Conservation (phyloP, 2,329 filamentous ascomycete genomes). For the Aspergillus chevalieri region DNA sequence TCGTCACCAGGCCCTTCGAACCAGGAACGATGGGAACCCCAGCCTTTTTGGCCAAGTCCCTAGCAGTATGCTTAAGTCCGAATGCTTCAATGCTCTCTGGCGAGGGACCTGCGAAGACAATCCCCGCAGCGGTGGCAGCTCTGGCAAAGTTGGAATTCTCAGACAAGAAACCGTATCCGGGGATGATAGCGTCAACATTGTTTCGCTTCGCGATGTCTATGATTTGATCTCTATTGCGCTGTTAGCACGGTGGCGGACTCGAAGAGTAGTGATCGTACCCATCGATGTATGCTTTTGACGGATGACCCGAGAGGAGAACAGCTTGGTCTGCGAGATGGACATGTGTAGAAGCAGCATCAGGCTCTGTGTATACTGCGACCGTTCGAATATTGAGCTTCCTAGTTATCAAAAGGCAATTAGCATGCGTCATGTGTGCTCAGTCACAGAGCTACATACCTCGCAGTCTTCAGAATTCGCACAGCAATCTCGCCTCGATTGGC, state of each 20-base stretch:
- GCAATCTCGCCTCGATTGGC: slow-evolving; percentile 58
- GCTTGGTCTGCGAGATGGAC: slow-evolving; percentile 50
- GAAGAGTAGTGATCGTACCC: slow-evolving; percentile 17
- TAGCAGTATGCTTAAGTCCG: slow-evolving; percentile 54
- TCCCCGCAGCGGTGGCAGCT: slow-evolving; percentile 47
- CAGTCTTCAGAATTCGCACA: slow-evolving; percentile 48
- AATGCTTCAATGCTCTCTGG: slow-evolving; percentile 50
- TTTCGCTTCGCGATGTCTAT: slow-evolving; percentile 48
- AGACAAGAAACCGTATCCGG: slow-evolving; percentile 62
- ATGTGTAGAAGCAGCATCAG: slow-evolving; percentile 51
- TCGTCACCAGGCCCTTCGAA: slow-evolving; percentile 44
- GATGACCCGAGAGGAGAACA: slow-evolving; percentile 43
- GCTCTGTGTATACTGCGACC: slow-evolving; percentile 53
- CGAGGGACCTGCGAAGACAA: slow-evolving; percentile 56
- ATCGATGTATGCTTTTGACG: slow-evolving; percentile 47
- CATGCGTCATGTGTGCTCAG: neutral
- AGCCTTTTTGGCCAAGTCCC: slow-evolving; percentile 48
- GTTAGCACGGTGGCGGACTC: neutral
- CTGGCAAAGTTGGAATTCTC: slow-evolving; percentile 59
- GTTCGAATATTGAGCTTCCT: slow-evolving; percentile 45
- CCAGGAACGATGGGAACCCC: slow-evolving; percentile 52
- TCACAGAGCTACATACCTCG: slow-evolving; percentile 25
- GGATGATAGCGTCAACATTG: slow-evolving; percentile 54
- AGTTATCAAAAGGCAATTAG: neutral
- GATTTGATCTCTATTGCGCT: slow-evolving; percentile 24